Percentiles rank a stretch among this genome's conserved stretches.
These are phyloP conservation scores for Buddleja alternifolia DNA, from an alignment of 257 asterid species.

Conservation along the genomic window DNA sequence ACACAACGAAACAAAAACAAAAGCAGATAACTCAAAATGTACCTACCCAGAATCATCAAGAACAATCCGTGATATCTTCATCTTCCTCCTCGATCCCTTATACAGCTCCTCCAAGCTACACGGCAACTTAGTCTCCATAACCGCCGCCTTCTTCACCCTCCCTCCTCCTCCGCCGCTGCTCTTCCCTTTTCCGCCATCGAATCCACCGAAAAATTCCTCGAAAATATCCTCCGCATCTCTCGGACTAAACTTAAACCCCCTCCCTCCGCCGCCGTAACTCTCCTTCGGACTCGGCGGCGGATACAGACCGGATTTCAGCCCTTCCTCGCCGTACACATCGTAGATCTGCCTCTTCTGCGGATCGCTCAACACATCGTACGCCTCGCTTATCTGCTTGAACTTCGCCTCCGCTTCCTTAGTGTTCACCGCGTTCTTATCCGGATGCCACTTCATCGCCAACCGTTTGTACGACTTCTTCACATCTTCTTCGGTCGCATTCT, in stretches of 20 bases:
- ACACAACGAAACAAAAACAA: too few relatives aligned
- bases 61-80: conserved; percentile 79
- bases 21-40: conserved; percentile 18
- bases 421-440: conserved; percentile 84
- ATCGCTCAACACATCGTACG: conserved; percentile 88
- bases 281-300: conserved; percentile 21
- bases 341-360: conserved; percentile 93
- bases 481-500: conserved; percentile 75
- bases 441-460: conserved; percentile 97
- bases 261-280: conserved; percentile 43
- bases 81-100: conserved; percentile 86
- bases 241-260: conserved; percentile 51
- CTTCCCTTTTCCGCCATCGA: conserved; percentile 43
- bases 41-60: conserved; percentile 83
- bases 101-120: conserved; percentile 93
- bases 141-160: conserved; percentile 66
- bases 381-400: conserved; percentile 94
- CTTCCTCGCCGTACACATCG: conserved; percentile 44
- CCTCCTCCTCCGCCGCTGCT: conserved; percentile 41
- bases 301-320: too few relatives aligned
- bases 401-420: conserved; percentile 84
- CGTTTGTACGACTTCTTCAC: conserved; percentile 83
- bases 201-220: conserved; percentile 76
- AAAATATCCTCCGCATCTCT: conserved; percentile 75
- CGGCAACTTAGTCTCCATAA: conserved; percentile 76